Conservation (phyloP, 371 early-diverging fungal genomes). For the Scutellospora calospora region DNA sequence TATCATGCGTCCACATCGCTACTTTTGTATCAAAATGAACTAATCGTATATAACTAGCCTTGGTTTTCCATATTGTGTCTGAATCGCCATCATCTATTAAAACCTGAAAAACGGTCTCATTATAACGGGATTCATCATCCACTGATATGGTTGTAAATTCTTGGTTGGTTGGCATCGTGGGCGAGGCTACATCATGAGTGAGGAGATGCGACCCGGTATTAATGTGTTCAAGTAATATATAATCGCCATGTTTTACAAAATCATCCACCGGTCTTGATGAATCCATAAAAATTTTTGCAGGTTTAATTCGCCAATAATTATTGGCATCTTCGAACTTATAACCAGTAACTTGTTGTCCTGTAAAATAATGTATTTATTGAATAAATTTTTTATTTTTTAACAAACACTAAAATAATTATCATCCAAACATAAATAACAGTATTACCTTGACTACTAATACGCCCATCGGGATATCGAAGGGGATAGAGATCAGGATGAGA, state of each 20-base stretch:
- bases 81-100: conserved; percentile 61
- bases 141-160: conserved; percentile 86
- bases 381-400: neutral
- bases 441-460: conserved; percentile 82
- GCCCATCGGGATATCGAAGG: conserved; percentile 90
- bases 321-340: conserved; percentile 81
- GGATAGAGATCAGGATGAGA: conserved; percentile 89
- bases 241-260: conserved; percentile 57
- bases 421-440: neutral
- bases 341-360: conserved; percentile 93
- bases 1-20: conserved; percentile 79
- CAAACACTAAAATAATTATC: neutral
- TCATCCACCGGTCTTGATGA: conserved; percentile 31
- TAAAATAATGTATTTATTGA: conserved; percentile 5
- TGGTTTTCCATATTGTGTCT: conserved; percentile 61
- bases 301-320: conserved; percentile 85
- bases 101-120: conserved; percentile 76
- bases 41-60: conserved; percentile 68
- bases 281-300: conserved; percentile 54
- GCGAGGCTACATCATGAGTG: conserved; percentile 98
- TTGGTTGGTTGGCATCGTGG: conserved; percentile 95
- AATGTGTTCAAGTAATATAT: conserved; percentile 66
- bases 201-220: conserved; percentile 70
- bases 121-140: conserved; percentile 56
- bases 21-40: conserved; percentile 85